Conservation (phyloP, 2,329 filamentous ascomycete species). For the Ceratocystis lukuohia region DNA sequence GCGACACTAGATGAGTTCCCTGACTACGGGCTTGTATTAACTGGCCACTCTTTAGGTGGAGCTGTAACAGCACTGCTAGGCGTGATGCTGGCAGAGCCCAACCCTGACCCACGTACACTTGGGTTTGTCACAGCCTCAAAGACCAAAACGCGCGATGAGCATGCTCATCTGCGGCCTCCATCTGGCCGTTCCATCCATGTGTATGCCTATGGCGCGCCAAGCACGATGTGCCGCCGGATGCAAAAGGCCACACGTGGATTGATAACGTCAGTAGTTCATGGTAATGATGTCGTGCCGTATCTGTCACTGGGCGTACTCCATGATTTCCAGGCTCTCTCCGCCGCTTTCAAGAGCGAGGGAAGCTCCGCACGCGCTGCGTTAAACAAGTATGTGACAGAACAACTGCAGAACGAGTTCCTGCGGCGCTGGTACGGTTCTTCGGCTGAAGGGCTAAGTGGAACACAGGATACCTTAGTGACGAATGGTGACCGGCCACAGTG, state of each 20-base stretch:
- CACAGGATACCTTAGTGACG: conserved; percentile 33
- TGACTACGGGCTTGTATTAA: conserved; percentile 57
- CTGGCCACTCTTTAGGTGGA: conserved; percentile 56
- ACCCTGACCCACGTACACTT: conserved; percentile 31
- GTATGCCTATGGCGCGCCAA: conserved; percentile 64
- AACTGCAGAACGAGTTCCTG: conserved; percentile 46
- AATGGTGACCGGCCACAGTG: conserved; percentile 39
- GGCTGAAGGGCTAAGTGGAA: conserved; percentile 22
- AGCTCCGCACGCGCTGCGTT: conserved; percentile 54
- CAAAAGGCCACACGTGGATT: conserved; percentile 57
- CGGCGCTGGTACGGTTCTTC: conserved; percentile 46
- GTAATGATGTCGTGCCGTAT: conserved; percentile 59
- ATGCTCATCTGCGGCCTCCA: conserved; percentile 31
- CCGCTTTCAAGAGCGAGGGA: conserved; percentile 61
- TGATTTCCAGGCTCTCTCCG: conserved; percentile 57
- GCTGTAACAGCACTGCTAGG: conserved; percentile 57
- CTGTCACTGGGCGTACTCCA: conserved; percentile 61
- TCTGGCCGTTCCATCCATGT: conserved; percentile 60
- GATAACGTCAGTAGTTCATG: conserved; percentile 61
- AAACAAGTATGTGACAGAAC: conserved; percentile 50
- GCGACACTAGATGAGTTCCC: conserved; percentile 52
- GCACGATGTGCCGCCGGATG: conserved; percentile 57
- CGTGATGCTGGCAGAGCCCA: conserved; percentile 55
- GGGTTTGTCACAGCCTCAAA: conserved; percentile 49
- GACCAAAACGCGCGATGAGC: conserved; percentile 22